Percentiles rank a stretch among this genome's conserved stretches.
These are phyloP conservation scores for Coemansia sp. DNA, from an alignment of 192 early-diverging fungal species.

Conservation along the genomic window DNA sequence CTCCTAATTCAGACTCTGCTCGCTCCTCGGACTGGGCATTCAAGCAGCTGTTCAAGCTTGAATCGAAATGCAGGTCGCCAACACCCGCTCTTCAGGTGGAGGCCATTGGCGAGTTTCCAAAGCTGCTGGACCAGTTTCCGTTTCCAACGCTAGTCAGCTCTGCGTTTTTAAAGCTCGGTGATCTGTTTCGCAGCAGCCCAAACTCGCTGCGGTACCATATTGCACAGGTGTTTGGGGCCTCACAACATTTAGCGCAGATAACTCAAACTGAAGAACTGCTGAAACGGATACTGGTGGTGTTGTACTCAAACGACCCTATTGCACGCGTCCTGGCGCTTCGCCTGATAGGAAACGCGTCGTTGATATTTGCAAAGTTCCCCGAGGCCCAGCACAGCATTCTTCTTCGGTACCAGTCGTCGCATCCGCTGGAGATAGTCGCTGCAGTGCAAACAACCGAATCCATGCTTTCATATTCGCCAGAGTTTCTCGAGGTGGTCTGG, in stretches of 20 bases:
- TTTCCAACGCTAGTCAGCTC: slow-evolving; percentile 56
- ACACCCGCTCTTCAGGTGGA: slow-evolving; percentile 43
- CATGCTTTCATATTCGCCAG: slow-evolving; percentile 49
- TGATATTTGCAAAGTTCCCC: slow-evolving; percentile 46
- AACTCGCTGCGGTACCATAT: slow-evolving; percentile 55
- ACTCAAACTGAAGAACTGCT: slow-evolving; percentile 51
- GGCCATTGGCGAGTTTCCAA: slow-evolving; percentile 53
- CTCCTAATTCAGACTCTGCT: slow-evolving; percentile 13
- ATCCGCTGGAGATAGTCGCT: slow-evolving; percentile 53
- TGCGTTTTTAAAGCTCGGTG: slow-evolving; percentile 56
- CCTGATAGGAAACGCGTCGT: slow-evolving; percentile 50
- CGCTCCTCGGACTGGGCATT: slow-evolving; percentile 54
- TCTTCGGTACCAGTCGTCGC: slow-evolving; percentile 45
- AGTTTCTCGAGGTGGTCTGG: slow-evolving; percentile 51
- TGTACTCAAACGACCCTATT: slow-evolving; percentile 55
- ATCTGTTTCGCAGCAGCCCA: slow-evolving; percentile 48
- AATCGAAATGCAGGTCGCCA: slow-evolving; percentile 47
- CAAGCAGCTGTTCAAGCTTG: slow-evolving; percentile 54
- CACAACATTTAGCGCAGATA: slow-evolving; percentile 43
- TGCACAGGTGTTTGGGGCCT: slow-evolving; percentile 46
- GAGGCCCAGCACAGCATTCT: slow-evolving; percentile 57
- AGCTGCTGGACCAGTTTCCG: slow-evolving; percentile 55
- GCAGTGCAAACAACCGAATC: slow-evolving; percentile 51
- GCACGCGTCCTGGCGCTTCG: slow-evolving; percentile 54
- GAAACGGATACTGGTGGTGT: slow-evolving; percentile 48